Base-by-base conservation (phyloP, 2,329 filamentous ascomycete genomes). In the Escovopsis sp. region DNA sequence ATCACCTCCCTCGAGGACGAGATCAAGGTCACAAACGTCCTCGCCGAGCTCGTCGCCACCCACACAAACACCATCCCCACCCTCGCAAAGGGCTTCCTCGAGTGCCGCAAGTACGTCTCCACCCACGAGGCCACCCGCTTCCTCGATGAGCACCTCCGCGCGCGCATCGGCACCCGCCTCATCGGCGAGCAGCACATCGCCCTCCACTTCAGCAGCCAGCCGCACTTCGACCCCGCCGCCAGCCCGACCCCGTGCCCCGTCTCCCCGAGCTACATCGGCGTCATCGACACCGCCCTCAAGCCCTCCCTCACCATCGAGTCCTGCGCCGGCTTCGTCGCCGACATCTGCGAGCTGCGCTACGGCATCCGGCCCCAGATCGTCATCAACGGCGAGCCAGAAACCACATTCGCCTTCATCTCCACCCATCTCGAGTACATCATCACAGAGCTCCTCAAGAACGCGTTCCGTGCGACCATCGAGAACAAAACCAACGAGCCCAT, bases 341-440 rank as follows among this genome's bases (percentile, higher is more conserved):
- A 96, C 55, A 94, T 96, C 46, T 96, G 89, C 65, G 91, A 96
- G 66, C 72, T 95, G 31, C 89, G 91, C 47, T 98, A 98, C 56
- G 91, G 91, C 40, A 78, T 93, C 2, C 76, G 91, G 0, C 91
- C 91, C 0, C 73, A 71, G 2, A 72, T 94, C 53, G 65, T 80
- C 37, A 81, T 98, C 53, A 83, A 88, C 50, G 91, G 91, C 48
- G 81, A 93, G 57, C 79, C 83, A 0, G 79, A 83, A 40, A 86
- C 88, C n/a, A 81, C 79, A 0, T 94, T 98, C 56, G 87, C 89
- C 15, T 91, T 93, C 55, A 81, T 98, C 8, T 91, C 91, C 12
- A 91, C 94, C 58, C 91, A 98, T 60, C 73, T 98, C 20, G 89
- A 96, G 62, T 98, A 98, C 60, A 95, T 98, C 49, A 76, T 95